Evolutionary conservation across 352 stramenopile genomes (phyloP).

Genomic region (Phytophthora capsici): DNA sequence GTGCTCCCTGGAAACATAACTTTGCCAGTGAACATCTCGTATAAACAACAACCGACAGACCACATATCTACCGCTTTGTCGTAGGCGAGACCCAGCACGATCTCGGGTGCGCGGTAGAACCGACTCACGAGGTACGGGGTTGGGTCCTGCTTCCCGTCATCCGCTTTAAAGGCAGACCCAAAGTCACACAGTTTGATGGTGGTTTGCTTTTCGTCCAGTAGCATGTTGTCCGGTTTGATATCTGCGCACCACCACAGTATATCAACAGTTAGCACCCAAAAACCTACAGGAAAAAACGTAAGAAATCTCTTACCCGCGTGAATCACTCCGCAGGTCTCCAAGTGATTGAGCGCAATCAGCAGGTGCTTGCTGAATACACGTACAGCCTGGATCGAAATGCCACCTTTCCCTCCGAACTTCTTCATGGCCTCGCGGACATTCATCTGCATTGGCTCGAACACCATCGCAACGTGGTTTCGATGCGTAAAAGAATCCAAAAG

Average conservation of each 20-base stretch:
- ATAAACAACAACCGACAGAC: conserved; percentile 96
- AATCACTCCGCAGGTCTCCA: conserved; percentile 86
- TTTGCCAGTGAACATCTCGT: conserved; percentile 98
- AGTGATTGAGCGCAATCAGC: conserved; percentile 78
- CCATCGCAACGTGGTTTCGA: conserved; percentile 95
- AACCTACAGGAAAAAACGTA: conserved; percentile 1
- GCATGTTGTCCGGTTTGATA: conserved; percentile 98
- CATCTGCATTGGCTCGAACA: conserved; percentile 98
- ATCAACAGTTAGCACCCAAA: conserved; percentile 2
- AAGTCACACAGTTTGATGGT: conserved; percentile 98
- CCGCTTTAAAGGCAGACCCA: conserved; percentile 95
- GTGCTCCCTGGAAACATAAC: conserved; percentile 96
- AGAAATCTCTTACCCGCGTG: conserved; percentile 81
- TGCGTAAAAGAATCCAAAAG: conserved; percentile 91
- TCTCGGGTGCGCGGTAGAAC: conserved; percentile 98
- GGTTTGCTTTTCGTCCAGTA: conserved; percentile 95
- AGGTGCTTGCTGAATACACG: conserved; percentile 86
- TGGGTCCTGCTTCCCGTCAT: conserved; percentile 91
- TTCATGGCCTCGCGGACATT: conserved; percentile 95
- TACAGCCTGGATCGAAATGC: conserved; percentile 87
- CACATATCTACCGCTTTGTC: conserved; percentile 98
- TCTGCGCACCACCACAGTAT: conserved; percentile 55
- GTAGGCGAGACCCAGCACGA: conserved; percentile 91
- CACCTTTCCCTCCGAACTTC: conserved; percentile 87
- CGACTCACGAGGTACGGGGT: conserved; percentile 99